Evolutionary conservation across 148 eudicot genomes (phyloP).

Genomic region (Persicaria maculosa): DNA sequence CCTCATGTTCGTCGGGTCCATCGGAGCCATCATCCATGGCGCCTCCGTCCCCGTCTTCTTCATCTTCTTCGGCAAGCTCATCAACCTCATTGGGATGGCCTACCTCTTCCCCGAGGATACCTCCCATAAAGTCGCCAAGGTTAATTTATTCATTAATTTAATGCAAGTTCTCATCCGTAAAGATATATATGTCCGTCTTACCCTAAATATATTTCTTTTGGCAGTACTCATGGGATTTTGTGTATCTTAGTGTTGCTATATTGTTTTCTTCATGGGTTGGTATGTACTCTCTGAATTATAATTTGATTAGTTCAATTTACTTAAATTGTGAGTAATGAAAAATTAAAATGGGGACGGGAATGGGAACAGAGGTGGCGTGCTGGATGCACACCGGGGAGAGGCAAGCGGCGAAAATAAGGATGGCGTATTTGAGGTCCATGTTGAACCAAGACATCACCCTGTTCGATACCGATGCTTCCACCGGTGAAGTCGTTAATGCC

Average conservation of each 20-base stretch:
- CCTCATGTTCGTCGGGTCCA: constrained; percentile 61
- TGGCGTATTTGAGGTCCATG: constrained; percentile 80
- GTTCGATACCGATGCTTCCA: constrained; percentile 81
- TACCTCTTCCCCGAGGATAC: constrained; percentile 80
- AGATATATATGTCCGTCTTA: not conserved
- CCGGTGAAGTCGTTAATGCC: constrained; percentile 87
- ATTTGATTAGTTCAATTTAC: not conserved
- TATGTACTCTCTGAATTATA: constrained; percentile 19
- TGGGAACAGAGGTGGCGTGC: constrained; percentile 61
- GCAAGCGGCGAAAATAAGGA: constrained; percentile 91
- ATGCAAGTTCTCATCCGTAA: not conserved
- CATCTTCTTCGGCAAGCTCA: constrained; percentile 81
- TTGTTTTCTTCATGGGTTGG: constrained; percentile 93
- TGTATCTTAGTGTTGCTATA: constrained; percentile 79
- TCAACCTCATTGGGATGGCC: constrained; percentile 79
- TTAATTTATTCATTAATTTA: constrained; percentile 8
- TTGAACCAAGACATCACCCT: constrained; percentile 83
- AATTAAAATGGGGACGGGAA: not conserved
- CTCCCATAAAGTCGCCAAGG: constrained; percentile 84
- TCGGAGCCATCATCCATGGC: constrained; percentile 77
- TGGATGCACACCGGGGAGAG: constrained; percentile 98
- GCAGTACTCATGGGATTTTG: constrained; percentile 96
- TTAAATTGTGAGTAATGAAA: not conserved
- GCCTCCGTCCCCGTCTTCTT: constrained; percentile 94
- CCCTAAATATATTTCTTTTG: constrained; percentile 10